These are phyloP conservation scores for Borovskyia barvae DNA, from an alignment of 208 protist species.

Conservation along the genomic window DNA sequence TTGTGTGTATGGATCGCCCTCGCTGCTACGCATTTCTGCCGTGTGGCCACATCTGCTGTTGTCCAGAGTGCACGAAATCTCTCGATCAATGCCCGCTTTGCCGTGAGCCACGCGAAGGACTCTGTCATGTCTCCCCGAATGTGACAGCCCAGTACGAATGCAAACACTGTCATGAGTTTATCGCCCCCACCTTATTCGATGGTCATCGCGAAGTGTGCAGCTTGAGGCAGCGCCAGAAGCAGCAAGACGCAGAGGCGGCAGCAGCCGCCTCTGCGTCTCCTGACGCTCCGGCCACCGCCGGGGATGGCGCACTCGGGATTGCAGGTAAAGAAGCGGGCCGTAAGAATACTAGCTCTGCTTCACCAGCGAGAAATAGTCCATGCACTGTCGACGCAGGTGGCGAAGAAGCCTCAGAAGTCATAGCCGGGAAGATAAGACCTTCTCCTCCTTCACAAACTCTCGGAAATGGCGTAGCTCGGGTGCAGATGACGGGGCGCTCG, in stretches of 20 bases:
- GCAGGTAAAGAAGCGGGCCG: too few relatives aligned
- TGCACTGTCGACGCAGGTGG: too few relatives aligned
- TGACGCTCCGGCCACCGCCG: too few relatives aligned
- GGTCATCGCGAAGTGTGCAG: constrained; percentile 85
- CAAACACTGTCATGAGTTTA: constrained; percentile 57
- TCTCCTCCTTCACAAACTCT: too few relatives aligned
- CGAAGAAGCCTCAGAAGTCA: not conserved
- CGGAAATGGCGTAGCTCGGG: constrained; percentile 1
- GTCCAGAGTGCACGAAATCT: constrained; percentile 48
- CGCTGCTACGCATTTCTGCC: constrained; percentile 80
- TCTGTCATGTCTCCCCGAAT: constrained; percentile 54
- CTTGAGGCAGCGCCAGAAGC: constrained; percentile 35
- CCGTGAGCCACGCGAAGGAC: constrained; percentile 41
- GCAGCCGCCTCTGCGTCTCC: not conserved
- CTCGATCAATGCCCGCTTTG: constrained; percentile 80
- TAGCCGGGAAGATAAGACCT: too few relatives aligned
- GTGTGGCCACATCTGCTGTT: constrained; percentile 83
- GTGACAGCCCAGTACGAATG: constrained; percentile 63
- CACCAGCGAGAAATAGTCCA: too few relatives aligned
- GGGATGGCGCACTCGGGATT: too few relatives aligned
- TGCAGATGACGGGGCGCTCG: not conserved
- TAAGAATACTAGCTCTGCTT: too few relatives aligned
- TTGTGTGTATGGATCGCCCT: constrained; percentile 65
- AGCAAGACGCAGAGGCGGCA: constrained; percentile 15
- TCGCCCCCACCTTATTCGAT: constrained; percentile 75